Base-by-base conservation (phyloP, 306 rosid species). In the Vicia faba region DNA sequence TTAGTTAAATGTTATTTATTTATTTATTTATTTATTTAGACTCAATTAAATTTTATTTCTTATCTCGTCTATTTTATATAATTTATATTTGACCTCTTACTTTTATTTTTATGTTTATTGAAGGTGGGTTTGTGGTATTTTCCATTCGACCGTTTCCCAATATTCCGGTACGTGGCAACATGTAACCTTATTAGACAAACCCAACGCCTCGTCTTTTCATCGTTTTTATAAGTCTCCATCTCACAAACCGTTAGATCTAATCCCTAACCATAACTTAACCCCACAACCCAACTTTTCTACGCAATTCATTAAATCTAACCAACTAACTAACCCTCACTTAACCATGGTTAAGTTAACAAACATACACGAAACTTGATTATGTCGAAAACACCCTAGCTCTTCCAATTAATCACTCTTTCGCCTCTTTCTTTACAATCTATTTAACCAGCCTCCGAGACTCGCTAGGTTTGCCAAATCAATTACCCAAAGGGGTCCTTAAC, bases 381-480 rank as follows among this genome's bases (percentile, higher is more conserved):
- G 46, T 38, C 88, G 10, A 9, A 5, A 68, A 25, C 5, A 1
- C 79, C 88, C 84, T 57, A 11, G 0, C 0, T 10, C 0, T 6
- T 8, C 10, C 4, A 0, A 0, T 11, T 48, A 78, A 40, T 86
- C 75, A 82, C 93, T 10, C 67, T n/a, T 59, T 50, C 3, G 1
- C 74, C 86, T 69, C 5, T 0, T 7, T 2, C 5, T 1, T 7
- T 39, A 10, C 2, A 11, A 64, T 11, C 97, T 90, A 88, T 91
- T 81, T 78, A 91, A 77, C 0, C 68, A 16, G 79, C 91, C 80
- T 68, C 84, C 44, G 88, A 91, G 87, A 88, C 87, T 78, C 95
- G 73, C 46, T 72, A 76, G 96, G 97, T 91, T 95, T 95, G 99
- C 96, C 95, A 85, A 95, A 95, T 75, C 88, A 73, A 82, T 50